Evolutionary conservation across 2,329 filamentous ascomycete species (phyloP), one percentile per base, ranked within the genome.

Genomic region (Aspergillus eucalypticola): DNA sequence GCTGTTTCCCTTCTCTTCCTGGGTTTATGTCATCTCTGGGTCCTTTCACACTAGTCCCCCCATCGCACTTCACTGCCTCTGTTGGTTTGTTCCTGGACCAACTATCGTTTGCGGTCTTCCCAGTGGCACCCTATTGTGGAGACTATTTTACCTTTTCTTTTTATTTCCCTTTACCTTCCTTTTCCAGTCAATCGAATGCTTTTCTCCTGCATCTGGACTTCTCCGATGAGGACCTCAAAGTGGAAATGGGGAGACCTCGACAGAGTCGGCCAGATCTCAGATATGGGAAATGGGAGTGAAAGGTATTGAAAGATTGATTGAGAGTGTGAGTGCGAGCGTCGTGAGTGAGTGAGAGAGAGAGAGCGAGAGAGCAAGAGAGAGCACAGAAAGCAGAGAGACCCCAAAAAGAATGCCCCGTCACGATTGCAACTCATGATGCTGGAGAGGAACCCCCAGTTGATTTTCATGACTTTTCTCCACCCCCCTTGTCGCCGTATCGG

Each of bases 401-500:
- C 32, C 10, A 13, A 35, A 35, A 35, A 11, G 15, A 35, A 52
- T 56, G 23, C 39, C 44, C 48, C 46, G 54, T 56, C 38, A 50
- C 42, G 56, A 50, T 56, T 56, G 56, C 52, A 56, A 51, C 59
- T 42, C 38, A 32, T 51, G 46, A 48, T 56, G 53, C 46, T 53
- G 53, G 55, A 56, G 49, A 50, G 23, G 44, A 53, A 41, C 27
- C 42, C 42, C 41, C 32, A 35, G 32, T 50, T 56, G 48, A 58
- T 56, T 54, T 44, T 53, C 53, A 44, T 56, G 13, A 57, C 41
- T 44, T 27, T 62, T 58, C 54, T 60, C 56, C 61, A 60, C 57
- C 61, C 63, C 57, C 56, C 32, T 35, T 52, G 55, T 58, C 62
- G 59, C 60, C 60, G 63, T 56, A 60, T 59, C 56, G 61, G 57